Conservation (phyloP, 495 filamentous ascomycete species). For the Penicillium waksmanii region DNA sequence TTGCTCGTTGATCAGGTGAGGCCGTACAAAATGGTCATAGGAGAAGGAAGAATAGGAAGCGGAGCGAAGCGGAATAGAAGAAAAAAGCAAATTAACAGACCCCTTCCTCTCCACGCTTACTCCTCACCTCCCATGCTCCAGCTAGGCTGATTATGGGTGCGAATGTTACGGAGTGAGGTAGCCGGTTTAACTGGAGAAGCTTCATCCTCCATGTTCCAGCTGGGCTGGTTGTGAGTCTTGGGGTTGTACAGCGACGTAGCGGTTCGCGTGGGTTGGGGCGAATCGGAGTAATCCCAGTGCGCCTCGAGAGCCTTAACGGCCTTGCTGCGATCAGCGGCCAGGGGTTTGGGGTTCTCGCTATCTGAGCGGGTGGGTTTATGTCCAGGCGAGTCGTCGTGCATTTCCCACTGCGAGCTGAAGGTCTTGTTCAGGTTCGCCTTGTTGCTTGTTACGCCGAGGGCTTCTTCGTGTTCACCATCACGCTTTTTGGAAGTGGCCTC, state of each 20-base stretch:
- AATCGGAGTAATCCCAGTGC: constrained; percentile 64
- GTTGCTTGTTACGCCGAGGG: constrained; percentile 67
- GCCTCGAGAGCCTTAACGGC: constrained; percentile 65
- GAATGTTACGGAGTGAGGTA: constrained; percentile 22
- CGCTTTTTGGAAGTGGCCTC: constrained; percentile 29
- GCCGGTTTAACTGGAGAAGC: constrained; percentile 48
- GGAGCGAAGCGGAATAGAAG: neutral
- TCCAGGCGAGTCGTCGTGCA: constrained; percentile 65
- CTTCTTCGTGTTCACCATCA: constrained; percentile 30
- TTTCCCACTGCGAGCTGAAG: constrained; percentile 72
- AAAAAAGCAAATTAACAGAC: neutral
- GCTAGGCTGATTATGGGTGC: constrained; percentile 31
- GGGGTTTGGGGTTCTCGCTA: constrained; percentile 59
- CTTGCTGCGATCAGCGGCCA: constrained; percentile 43
- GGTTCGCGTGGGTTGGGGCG: constrained; percentile 48
- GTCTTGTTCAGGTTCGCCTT: constrained; percentile 68
- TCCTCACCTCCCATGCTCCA: constrained; percentile 27
- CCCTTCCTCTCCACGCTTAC: constrained; percentile 5
- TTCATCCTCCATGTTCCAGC: constrained; percentile 54
- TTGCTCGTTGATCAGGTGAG: constrained; percentile 26
- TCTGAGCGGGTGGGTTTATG: constrained; percentile 29
- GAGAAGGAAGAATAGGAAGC: constrained; percentile 30
- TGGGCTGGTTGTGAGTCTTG: constrained; percentile 24
- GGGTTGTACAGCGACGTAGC: constrained; percentile 26
- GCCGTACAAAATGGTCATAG: constrained; percentile 32